Percentiles rank a stretch among this genome's conserved stretches.
Evolutionary conservation across 352 stramenopile genomes (phyloP).

Genomic region (Saprolegnia diclina): DNA sequence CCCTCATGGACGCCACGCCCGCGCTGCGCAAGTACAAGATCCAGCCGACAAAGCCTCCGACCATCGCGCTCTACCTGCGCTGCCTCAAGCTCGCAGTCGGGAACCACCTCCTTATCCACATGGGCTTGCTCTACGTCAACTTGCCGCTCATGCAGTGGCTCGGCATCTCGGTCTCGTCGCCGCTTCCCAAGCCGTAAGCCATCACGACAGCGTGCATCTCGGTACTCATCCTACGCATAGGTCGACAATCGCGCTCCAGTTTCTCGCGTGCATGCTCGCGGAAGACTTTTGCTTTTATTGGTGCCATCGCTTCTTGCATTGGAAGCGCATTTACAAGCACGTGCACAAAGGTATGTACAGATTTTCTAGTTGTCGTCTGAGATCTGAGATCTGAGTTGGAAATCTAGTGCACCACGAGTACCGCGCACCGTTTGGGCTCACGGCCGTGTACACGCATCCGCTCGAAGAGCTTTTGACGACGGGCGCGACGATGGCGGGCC

Average conservation of each 20-base stretch:
- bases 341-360: slow-evolving; percentile 27
- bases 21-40: slow-evolving; percentile 24
- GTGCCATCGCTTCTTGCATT: slow-evolving; percentile 29
- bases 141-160: slow-evolving; percentile 1
- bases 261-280: not conserved
- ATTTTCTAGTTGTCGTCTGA: not conserved
- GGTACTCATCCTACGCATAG: not conserved
- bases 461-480: slow-evolving; percentile 22
- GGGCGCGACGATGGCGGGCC: slow-evolving; percentile 21
- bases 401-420: slow-evolving; percentile 23
- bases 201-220: not conserved
- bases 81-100: slow-evolving; percentile 18
- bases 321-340: slow-evolving; percentile 29
- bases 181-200: not conserved
- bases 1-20: slow-evolving; percentile 12
- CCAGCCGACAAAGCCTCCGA: slow-evolving; percentile 16
- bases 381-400: not conserved
- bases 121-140: not conserved
- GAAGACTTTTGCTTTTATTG: slow-evolving; percentile 29
- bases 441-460: slow-evolving; percentile 24
- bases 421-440: slow-evolving; percentile 20
- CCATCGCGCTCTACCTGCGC: slow-evolving; percentile 11
- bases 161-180: not conserved
- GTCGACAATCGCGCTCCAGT: not conserved
- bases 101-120: slow-evolving; percentile 19